phyloP scores from a whole-genome alignment of 176 grass and related monocot genomes.

The Metroxylon sagu region DNA sequence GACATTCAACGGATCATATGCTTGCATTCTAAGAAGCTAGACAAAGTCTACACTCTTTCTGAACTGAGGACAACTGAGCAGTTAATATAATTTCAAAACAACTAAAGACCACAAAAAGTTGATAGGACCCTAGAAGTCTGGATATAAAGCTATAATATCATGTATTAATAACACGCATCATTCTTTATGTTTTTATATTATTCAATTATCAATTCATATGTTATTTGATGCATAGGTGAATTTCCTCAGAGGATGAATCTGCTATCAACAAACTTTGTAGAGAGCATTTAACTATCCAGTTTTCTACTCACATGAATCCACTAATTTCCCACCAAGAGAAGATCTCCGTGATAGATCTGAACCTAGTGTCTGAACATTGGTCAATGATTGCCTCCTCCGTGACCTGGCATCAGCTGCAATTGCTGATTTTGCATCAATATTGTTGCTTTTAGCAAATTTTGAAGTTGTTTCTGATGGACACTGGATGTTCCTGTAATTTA shows the following conservation, averaged over 20 bases:
- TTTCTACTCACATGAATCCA: slow-evolving; percentile 50
- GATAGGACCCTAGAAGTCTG: too few relatives aligned
- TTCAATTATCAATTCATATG: too few relatives aligned
- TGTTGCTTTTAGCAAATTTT: slow-evolving; percentile 21
- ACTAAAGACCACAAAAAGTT: too few relatives aligned
- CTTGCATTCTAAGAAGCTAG: too few relatives aligned
- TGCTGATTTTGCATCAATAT: slow-evolving; percentile 24
- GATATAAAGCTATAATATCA: too few relatives aligned
- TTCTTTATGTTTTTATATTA: too few relatives aligned
- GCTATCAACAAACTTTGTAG: neutral
- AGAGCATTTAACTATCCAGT: neutral
- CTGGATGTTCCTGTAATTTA: slow-evolving; percentile 39
- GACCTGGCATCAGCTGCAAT: slow-evolving; percentile 33
- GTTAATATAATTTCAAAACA: too few relatives aligned
- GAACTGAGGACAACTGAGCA: too few relatives aligned
- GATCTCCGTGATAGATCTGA: slow-evolving; percentile 56
- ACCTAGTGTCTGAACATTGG: slow-evolving; percentile 30
- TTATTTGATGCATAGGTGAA: too few relatives aligned
- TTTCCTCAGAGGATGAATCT: neutral
- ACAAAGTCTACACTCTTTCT: too few relatives aligned
- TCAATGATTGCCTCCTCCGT: slow-evolving; percentile 64
- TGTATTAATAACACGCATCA: too few relatives aligned
- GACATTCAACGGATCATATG: too few relatives aligned
- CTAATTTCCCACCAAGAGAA: slow-evolving; percentile 63
- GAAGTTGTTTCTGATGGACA: slow-evolving; percentile 33